phyloP scores from a whole-genome alignment of 2,329 filamentous ascomycete genomes.

The Paecilomyces fulvus region DNA sequence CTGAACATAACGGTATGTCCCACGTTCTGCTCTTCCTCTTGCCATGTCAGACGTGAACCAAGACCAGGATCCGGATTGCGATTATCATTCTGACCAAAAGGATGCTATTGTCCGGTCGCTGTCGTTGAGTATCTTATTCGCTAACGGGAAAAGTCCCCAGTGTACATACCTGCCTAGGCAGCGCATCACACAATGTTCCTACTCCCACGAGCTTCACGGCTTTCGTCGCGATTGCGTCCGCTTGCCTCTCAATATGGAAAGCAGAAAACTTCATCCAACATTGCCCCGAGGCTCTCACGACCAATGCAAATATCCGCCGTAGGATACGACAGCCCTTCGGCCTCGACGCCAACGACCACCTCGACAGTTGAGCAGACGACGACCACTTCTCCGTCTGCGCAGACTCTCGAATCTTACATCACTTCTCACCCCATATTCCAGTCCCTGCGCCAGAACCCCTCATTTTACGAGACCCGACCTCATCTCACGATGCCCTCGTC shows the following conservation, averaged over 20 bases:
- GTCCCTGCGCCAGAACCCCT: slow-evolving; percentile 54
- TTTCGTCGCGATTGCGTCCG: neutral
- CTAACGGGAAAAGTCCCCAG: neutral
- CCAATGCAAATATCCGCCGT: neutral
- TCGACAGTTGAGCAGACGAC: neutral
- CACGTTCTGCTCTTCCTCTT: neutral
- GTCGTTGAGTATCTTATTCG: too few species aligned
- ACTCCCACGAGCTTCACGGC: neutral
- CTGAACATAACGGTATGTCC: neutral
- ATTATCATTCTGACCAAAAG: too few species aligned
- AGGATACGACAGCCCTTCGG: neutral
- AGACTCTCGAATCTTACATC: slow-evolving; percentile 14
- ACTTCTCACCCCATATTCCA: slow-evolving; percentile 56
- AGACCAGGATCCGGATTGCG: too few species aligned
- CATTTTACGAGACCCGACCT: slow-evolving; percentile 66
- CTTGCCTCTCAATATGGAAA: neutral
- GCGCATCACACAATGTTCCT: neutral
- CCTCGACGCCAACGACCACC: neutral
- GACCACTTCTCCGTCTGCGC: neutral
- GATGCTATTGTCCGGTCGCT: too few species aligned
- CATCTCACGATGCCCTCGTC: slow-evolving; percentile 70
- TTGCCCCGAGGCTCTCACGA: neutral
- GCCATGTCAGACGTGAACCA: neutral
- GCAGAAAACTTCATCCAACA: neutral
- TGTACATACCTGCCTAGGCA: neutral